These are phyloP conservation scores for Lasiosphaeris hirsuta DNA, from an alignment of 495 filamentous ascomycete genomes.

Conservation along the genomic window DNA sequence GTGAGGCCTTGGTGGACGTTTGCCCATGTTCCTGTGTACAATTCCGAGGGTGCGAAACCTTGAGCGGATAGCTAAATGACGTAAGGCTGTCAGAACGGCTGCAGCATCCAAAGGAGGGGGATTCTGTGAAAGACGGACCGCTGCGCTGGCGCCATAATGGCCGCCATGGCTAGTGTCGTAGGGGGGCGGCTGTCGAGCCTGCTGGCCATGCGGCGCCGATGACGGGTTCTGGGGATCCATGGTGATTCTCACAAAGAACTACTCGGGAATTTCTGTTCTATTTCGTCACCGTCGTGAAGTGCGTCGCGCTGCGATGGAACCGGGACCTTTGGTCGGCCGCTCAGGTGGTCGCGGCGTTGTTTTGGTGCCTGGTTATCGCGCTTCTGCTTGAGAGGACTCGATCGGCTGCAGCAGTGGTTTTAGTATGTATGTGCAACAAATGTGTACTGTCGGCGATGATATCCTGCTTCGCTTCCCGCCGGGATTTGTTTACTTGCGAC, in stretches of 20 bases:
- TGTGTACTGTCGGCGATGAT: background rate
- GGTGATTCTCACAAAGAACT: slow-evolving; percentile 2
- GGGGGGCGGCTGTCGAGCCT: slow-evolving; percentile 52
- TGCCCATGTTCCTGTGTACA: slow-evolving; percentile 92
- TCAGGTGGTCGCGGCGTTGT: too few species aligned
- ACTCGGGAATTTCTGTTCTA: slow-evolving; percentile 1
- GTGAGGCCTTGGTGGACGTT: slow-evolving; percentile 96
- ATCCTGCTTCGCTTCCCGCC: too few species aligned
- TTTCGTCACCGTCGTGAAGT: background rate
- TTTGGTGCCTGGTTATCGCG: background rate
- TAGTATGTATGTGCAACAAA: background rate
- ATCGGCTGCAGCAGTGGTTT: background rate
- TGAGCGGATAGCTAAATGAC: slow-evolving; percentile 60
- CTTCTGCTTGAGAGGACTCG: background rate
- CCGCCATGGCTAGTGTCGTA: slow-evolving; percentile 83
- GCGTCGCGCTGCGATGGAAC: background rate
- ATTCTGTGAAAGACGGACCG: slow-evolving; percentile 52
- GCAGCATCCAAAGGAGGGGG: background rate
- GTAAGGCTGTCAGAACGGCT: slow-evolving; percentile 9
- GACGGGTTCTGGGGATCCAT: slow-evolving; percentile 50
- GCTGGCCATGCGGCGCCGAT: slow-evolving; percentile 34
- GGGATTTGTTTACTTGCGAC: slow-evolving; percentile 32
- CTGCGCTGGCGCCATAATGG: slow-evolving; percentile 85
- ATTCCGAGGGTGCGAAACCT: slow-evolving; percentile 79
- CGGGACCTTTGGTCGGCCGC: too few species aligned